These are phyloP conservation scores for Pseudofabraea citricarpa DNA, from an alignment of 2,329 filamentous ascomycete species.

Conservation along the genomic window DNA sequence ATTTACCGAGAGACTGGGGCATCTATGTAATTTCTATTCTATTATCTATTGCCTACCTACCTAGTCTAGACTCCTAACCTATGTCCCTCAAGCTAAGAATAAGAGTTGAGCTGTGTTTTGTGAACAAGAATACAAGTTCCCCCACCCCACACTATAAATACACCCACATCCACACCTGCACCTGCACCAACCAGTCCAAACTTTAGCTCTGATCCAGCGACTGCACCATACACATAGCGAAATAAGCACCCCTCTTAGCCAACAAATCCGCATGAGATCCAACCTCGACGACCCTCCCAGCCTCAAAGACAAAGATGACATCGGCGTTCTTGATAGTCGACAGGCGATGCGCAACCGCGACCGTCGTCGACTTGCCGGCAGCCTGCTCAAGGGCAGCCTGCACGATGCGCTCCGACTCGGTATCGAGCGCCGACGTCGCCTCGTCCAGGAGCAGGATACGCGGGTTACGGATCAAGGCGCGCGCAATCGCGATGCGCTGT, in stretches of 20 bases:
- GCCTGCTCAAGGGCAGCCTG: constrained; percentile 85
- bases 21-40: too few relatives aligned
- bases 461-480: constrained; percentile 81
- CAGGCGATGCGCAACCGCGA: constrained; percentile 87
- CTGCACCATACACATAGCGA: background rate
- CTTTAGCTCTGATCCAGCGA: too few relatives aligned
- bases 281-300: constrained; percentile 54
- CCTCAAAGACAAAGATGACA: constrained; percentile 86
- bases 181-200: too few relatives aligned
- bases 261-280: background rate
- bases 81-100: too few relatives aligned
- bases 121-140: too few relatives aligned
- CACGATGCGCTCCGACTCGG: constrained; percentile 85
- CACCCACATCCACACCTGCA: too few relatives aligned
- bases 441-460: constrained; percentile 88
- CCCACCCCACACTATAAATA: too few relatives aligned
- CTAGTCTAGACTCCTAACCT: too few relatives aligned
- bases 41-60: too few relatives aligned
- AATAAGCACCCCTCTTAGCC: background rate
- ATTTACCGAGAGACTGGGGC: too few relatives aligned
- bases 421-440: constrained; percentile 85
- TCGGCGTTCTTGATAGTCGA: constrained; percentile 89
- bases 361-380: constrained; percentile 78
- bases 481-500: constrained; percentile 86
- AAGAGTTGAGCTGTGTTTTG: too few relatives aligned